Base-by-base conservation (phyloP, 768 basidiomycete genomes). In the Pleurotus ostreatus region DNA sequence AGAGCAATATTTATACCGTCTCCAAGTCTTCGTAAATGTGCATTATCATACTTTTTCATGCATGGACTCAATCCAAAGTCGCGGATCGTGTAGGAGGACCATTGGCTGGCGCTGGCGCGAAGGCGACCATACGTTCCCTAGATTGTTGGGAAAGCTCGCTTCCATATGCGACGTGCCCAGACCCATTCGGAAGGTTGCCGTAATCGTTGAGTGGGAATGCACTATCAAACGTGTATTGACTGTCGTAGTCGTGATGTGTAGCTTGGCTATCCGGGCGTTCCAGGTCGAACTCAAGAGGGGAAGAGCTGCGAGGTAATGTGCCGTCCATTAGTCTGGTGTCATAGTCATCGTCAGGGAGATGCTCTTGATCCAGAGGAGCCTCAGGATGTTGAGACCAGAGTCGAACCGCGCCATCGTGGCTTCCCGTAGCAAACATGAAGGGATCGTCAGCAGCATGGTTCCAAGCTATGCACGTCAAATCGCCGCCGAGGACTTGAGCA, bases 401-500 rank as follows among this genome's bases (percentile, higher is more conserved):
- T 25, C 85, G 78, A 44, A 92, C 80, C 1, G 78, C 82, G 22
- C 90, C 90, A 59, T 92, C 88, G 62, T 89, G 86, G 57, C 82
- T 83, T 38, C 89, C 90, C 1, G 88, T 87, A 6, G 88, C 88
- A 55, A 89, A 82, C 84, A 86, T 85, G 71, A 83, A 86, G 0
- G 82, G 82, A 51, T 84, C 77, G 0, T 78, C 82, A 5, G 79
- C 78, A 2, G 79, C 79, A 56, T 80, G 81, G 64, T 89, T 92
- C 89, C 90, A 92, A 12, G 88, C 87, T 40, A 92, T 80, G 59
- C 87, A 88, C 7, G 91, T 92, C 57, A 92, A 65, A 64, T 91
- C 89, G 22, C 86, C 86, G 3, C 82, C 79, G 26, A 80, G 77
- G 12, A 72, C 74, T 64, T 84, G 85, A 25, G 83, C 78, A 12